Evolutionary conservation across 2,329 filamentous ascomycete species (phyloP).

Genomic region (Penicillium sp.): DNA sequence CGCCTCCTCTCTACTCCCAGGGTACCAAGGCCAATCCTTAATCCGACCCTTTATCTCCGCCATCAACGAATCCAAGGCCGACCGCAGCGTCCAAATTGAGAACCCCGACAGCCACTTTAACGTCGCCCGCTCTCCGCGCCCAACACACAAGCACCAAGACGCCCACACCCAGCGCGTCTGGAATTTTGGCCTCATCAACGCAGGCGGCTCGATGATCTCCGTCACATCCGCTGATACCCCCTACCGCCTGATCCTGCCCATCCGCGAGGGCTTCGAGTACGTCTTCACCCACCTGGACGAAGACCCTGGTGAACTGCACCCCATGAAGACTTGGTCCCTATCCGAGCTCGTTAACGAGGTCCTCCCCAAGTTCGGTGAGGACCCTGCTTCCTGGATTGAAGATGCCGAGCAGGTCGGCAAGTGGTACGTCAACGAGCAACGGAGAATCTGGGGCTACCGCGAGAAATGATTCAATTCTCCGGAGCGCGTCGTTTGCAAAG

Average conservation of each 20-base stretch:
- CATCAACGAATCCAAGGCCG: conserved; percentile 2
- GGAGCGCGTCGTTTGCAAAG: not conserved
- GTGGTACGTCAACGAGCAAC: conserved; percentile 37
- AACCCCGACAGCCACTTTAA: not conserved
- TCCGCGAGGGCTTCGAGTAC: conserved; percentile 64
- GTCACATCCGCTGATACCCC: conserved; percentile 70
- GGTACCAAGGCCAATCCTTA: conserved; percentile 48
- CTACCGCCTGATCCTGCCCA: conserved; percentile 65
- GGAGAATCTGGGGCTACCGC: conserved; percentile 27
- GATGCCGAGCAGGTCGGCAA: conserved; percentile 36
- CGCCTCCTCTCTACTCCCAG: conserved; percentile 39
- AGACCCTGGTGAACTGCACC: conserved; percentile 34
- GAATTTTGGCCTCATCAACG: conserved; percentile 35
- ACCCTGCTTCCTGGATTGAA: conserved; percentile 32
- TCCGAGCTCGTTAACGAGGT: conserved; percentile 24
- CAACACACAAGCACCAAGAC: conserved; percentile 2
- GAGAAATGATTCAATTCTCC: conserved; percentile 9
- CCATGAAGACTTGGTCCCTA: conserved; percentile 30
- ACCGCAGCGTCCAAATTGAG: no score
- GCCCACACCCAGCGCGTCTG: conserved; percentile 25
- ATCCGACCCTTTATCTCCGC: conserved; percentile 37
- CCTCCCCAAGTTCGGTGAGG: conserved; percentile 25
- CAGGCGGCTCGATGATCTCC: conserved; percentile 49
- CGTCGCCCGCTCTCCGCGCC: not conserved
- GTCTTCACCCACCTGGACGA: conserved; percentile 33